Percentiles rank a stretch among this genome's conserved stretches.
Evolutionary conservation across 805 yeast species (phyloP).

Genomic region (Hanseniaspora occidentalis): DNA sequence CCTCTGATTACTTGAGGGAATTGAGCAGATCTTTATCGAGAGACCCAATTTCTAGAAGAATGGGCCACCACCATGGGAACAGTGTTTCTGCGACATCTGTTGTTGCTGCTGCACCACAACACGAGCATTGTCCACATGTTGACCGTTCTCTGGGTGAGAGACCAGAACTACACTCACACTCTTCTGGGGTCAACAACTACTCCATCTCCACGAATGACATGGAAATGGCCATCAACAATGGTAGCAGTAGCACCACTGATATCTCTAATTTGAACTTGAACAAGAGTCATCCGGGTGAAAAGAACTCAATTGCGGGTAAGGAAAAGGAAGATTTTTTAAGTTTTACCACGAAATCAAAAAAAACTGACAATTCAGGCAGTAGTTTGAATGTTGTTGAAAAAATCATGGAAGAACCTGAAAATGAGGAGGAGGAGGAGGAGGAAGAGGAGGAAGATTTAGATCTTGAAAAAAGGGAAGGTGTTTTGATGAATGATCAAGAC

Average conservation of each 20-base stretch:
- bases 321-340: too few species aligned
- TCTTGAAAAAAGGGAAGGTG: conserved; percentile 8
- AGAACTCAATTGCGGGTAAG: background rate
- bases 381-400: conserved; percentile 7
- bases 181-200: conserved; percentile 16
- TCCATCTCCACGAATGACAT: conserved; percentile 19
- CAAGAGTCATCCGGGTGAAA: background rate
- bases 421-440: conserved; percentile 13
- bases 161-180: conserved; percentile 12
- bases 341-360: too few species aligned
- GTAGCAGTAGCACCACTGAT: conserved; percentile 5
- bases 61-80: conserved; percentile 2
- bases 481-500: conserved; percentile 14
- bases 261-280: too few species aligned
- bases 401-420: conserved; percentile 8
- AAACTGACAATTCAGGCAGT: background rate
- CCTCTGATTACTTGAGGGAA: conserved; percentile 44
- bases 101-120: background rate
- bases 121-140: conserved; percentile 1
- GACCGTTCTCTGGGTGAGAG: too few species aligned
- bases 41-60: conserved; percentile 11
- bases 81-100: background rate
- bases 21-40: conserved; percentile 20
- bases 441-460: conserved; percentile 6
- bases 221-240: conserved; percentile 16